Conservation (phyloP, 352 stramenopile species). For the Pythium scleroteichum region DNA sequence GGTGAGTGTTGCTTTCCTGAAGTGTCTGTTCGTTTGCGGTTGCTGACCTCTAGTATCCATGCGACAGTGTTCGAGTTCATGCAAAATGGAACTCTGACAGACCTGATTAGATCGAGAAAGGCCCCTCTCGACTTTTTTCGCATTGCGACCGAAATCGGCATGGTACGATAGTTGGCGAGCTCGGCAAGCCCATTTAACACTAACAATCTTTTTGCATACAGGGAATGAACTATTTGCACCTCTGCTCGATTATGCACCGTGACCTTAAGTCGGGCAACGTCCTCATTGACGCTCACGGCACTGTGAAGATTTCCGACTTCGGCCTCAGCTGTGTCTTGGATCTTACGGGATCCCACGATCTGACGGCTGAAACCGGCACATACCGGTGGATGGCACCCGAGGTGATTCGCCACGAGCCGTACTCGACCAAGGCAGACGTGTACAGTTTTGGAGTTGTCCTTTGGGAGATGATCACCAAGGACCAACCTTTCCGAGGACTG, state of each 20-base stretch:
- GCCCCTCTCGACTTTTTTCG: constrained; percentile 81
- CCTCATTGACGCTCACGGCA: constrained; percentile 78
- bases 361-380: constrained; percentile 88
- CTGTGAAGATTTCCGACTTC: constrained; percentile 90
- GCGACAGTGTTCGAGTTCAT: constrained; percentile 85
- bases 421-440: constrained; percentile 94
- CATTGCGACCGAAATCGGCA: constrained; percentile 72
- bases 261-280: constrained; percentile 97
- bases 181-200: no score
- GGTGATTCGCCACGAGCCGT: constrained; percentile 92
- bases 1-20: constrained; percentile 37
- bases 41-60: neutral
- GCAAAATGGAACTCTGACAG: constrained; percentile 82
- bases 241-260: constrained; percentile 93
- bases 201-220: constrained; percentile 19
- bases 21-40: no score
- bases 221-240: constrained; percentile 95
- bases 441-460: constrained; percentile 93
- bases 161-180: no score
- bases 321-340: constrained; percentile 84
- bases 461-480: constrained; percentile 84
- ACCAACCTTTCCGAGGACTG: constrained; percentile 82
- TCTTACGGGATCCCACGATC: constrained; percentile 69
- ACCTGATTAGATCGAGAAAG: constrained; percentile 73
- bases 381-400: constrained; percentile 96